Percentiles rank a stretch among this genome's conserved stretches.
Evolutionary conservation across 2,329 filamentous ascomycete species (phyloP).

Genomic region (Colletotrichum aenigma): DNA sequence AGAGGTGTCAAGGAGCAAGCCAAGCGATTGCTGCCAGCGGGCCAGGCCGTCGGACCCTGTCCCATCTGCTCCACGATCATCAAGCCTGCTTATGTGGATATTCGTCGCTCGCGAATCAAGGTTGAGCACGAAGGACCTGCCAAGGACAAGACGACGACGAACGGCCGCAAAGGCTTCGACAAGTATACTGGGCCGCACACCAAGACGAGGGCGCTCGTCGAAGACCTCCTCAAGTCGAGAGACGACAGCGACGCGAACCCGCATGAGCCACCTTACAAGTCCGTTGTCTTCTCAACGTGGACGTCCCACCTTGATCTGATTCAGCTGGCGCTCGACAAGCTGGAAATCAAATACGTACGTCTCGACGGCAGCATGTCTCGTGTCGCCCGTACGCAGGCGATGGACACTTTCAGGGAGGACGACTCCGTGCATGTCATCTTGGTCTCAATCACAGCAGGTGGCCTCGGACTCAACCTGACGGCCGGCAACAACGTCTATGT

Average conservation of each 20-base stretch:
- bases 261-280: slow-evolving; percentile 80
- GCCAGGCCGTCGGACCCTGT: slow-evolving; percentile 59
- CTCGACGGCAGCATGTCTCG: slow-evolving; percentile 91
- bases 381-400: slow-evolving; percentile 71
- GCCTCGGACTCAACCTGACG: slow-evolving; percentile 89
- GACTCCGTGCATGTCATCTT: slow-evolving; percentile 77
- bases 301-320: slow-evolving; percentile 94
- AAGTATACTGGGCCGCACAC: slow-evolving; percentile 87
- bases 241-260: slow-evolving; percentile 65
- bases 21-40: slow-evolving; percentile 36
- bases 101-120: slow-evolving; percentile 67
- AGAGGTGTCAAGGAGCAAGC: slow-evolving; percentile 60
- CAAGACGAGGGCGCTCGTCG: slow-evolving; percentile 83
- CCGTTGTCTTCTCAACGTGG: slow-evolving; percentile 96
- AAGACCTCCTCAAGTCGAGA: slow-evolving; percentile 71
- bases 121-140: slow-evolving; percentile 59
- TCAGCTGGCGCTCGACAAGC: slow-evolving; percentile 74
- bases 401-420: slow-evolving; percentile 80
- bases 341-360: slow-evolving; percentile 73
- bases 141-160: slow-evolving; percentile 28
- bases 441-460: slow-evolving; percentile 90
- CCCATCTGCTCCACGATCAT: slow-evolving; percentile 71
- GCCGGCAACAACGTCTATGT: slow-evolving; percentile 87
- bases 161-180: slow-evolving; percentile 47
- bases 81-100: slow-evolving; percentile 67